Conservation (phyloP, 176 grass and related monocot species). For the Triticum monococcum region DNA sequence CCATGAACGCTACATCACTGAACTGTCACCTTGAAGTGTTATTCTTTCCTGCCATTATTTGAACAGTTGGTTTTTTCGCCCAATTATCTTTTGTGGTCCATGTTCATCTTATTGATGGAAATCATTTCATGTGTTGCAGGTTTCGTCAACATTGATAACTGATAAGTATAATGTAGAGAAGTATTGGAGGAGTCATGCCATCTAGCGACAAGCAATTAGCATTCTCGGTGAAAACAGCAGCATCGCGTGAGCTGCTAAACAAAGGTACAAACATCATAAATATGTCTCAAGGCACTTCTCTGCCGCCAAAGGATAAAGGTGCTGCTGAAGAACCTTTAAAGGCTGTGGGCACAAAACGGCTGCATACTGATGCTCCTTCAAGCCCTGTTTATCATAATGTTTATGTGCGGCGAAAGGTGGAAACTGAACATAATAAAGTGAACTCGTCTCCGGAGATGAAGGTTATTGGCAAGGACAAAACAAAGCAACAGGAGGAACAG, state of each 20-base stretch:
- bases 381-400: slow-evolving; percentile 64
- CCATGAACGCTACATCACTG: neutral
- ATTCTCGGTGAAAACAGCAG: slow-evolving; percentile 38
- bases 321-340: slow-evolving; percentile 39
- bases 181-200: slow-evolving; percentile 28
- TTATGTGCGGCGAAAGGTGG: slow-evolving; percentile 73
- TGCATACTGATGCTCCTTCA: slow-evolving; percentile 43
- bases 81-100: neutral
- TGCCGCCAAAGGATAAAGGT: slow-evolving; percentile 47
- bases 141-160: neutral
- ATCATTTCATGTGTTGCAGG: slow-evolving; percentile 33
- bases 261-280: slow-evolving; percentile 40
- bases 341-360: slow-evolving; percentile 36
- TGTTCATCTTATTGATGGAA: slow-evolving; percentile 23
- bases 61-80: neutral
- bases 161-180: slow-evolving; percentile 14
- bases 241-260: slow-evolving; percentile 37
- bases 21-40: neutral
- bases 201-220: slow-evolving; percentile 44
- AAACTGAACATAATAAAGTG: slow-evolving; percentile 59
- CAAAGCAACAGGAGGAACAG: slow-evolving; percentile 30
- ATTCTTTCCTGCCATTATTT: neutral
- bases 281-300: slow-evolving; percentile 43
- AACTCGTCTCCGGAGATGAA: slow-evolving; percentile 50
- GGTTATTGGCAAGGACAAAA: slow-evolving; percentile 35